Percentiles rank a stretch among this genome's conserved stretches.
Evolutionary conservation across 2,329 filamentous ascomycete species (phyloP).

Genomic region (Hymenoscyphus infarciens): DNA sequence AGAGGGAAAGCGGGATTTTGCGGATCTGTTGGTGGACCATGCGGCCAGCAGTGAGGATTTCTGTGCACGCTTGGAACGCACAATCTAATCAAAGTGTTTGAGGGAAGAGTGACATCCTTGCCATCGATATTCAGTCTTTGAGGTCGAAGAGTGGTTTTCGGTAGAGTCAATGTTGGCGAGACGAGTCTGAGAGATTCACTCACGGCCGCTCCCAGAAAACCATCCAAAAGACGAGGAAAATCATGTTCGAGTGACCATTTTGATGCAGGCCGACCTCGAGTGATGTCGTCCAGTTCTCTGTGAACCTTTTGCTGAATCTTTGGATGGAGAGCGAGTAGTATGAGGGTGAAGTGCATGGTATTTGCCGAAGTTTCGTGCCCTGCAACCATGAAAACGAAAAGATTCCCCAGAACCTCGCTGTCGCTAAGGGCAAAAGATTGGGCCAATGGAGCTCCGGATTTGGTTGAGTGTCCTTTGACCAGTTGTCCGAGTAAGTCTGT

Average conservation of each 20-base stretch:
- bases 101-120: constrained; percentile 53
- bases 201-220: constrained; percentile 69
- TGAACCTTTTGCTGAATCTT: constrained; percentile 62
- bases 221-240: constrained; percentile 60
- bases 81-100: constrained; percentile 53
- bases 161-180: constrained; percentile 67
- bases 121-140: constrained; percentile 59
- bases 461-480: constrained; percentile 7
- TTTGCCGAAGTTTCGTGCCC: constrained; percentile 80
- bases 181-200: constrained; percentile 72
- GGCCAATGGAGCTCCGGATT: background rate
- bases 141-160: constrained; percentile 53
- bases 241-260: constrained; percentile 68
- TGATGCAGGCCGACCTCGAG: constrained; percentile 54
- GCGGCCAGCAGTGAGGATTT: constrained; percentile 70
- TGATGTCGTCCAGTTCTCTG: constrained; percentile 60
- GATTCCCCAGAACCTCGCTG: constrained; percentile 67
- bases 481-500: constrained; percentile 12
- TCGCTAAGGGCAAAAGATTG: constrained; percentile 41
- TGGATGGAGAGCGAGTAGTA: constrained; percentile 65
- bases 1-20: constrained; percentile 26
- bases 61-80: constrained; percentile 55
- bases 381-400: constrained; percentile 64
- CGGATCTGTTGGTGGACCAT: constrained; percentile 38
- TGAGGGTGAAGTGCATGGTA: constrained; percentile 64